Evolutionary conservation across 2,329 filamentous ascomycete species (phyloP).

Genomic region (Phyllachora maydis): DNA sequence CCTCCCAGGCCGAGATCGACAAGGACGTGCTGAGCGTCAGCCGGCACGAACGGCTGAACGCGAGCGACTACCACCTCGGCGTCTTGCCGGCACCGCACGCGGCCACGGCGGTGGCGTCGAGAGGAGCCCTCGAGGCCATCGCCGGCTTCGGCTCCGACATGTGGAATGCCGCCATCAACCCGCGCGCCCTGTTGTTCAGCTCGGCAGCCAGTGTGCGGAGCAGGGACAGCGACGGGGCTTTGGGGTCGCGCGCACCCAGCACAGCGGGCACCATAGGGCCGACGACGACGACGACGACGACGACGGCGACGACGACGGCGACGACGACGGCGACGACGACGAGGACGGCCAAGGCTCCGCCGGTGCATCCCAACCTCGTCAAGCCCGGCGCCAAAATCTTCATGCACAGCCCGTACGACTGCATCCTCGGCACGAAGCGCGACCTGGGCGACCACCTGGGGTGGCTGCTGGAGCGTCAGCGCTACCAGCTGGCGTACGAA

Average conservation of each 20-base stretch:
- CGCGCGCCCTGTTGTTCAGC: constrained; percentile 68
- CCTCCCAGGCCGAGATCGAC: constrained; percentile 70
- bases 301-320: no score
- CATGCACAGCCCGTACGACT: constrained; percentile 92
- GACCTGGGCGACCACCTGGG: constrained; percentile 68
- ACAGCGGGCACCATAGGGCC: constrained; percentile 12
- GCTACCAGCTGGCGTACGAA: constrained; percentile 75
- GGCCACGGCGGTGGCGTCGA: constrained; percentile 40
- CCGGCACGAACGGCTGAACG: constrained; percentile 67
- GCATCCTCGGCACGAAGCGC: constrained; percentile 74
- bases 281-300: constrained; percentile 6
- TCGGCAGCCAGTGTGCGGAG: constrained; percentile 62
- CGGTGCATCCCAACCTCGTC: constrained; percentile 31
- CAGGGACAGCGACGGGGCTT: constrained; percentile 35
- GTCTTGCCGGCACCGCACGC: constrained; percentile 57
- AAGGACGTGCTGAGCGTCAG: constrained; percentile 73
- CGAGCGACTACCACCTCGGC: constrained; percentile 80
- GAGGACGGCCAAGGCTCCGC: no score
- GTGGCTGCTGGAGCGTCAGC: constrained; percentile 68
- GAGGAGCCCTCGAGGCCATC: constrained; percentile 57
- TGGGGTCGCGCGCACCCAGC: constrained; percentile 23
- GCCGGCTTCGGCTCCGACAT: constrained; percentile 55
- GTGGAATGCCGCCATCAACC: constrained; percentile 81
- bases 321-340: no score
- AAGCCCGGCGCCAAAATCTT: constrained; percentile 53